Conservation (phyloP, 1,284 basidiomycete genomes). For the Agroathelia rolfsii region DNA sequence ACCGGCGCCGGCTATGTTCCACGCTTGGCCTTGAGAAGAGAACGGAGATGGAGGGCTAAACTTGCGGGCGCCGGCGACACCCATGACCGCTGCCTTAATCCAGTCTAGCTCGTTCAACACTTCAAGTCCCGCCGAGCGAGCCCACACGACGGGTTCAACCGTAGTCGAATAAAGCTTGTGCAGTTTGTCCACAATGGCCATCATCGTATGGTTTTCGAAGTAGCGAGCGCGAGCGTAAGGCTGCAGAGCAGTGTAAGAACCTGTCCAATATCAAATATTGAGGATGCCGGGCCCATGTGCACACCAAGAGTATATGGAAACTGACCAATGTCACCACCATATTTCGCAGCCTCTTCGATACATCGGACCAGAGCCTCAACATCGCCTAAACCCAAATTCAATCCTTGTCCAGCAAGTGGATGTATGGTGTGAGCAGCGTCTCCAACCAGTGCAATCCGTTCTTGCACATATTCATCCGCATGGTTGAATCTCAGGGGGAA, state of each 20-base stretch:
- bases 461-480: constrained; percentile 68
- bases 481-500: constrained; percentile 90
- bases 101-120: constrained; percentile 81
- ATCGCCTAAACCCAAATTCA: constrained; percentile 90
- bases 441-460: constrained; percentile 82
- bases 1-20: constrained; percentile 25
- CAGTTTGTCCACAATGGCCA: constrained; percentile 80
- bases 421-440: constrained; percentile 96
- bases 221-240: constrained; percentile 78
- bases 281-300: not conserved
- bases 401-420: constrained; percentile 94
- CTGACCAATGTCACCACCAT: constrained; percentile 77
- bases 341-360: constrained; percentile 43
- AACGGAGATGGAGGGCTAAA: constrained; percentile 1
- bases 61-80: constrained; percentile 52
- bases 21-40: constrained; percentile 9
- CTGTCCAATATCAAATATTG: constrained; percentile 25
- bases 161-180: constrained; percentile 75
- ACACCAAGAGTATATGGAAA: constrained; percentile 8
- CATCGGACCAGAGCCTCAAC: constrained; percentile 60
- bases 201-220: constrained; percentile 75
- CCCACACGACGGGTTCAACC: constrained; percentile 69
- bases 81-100: constrained; percentile 78
- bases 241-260: constrained; percentile 67
- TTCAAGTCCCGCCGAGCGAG: constrained; percentile 80